Evolutionary conservation across 2,329 filamentous ascomycete species (phyloP).

Genomic region (Xylaria polymorpha): DNA sequence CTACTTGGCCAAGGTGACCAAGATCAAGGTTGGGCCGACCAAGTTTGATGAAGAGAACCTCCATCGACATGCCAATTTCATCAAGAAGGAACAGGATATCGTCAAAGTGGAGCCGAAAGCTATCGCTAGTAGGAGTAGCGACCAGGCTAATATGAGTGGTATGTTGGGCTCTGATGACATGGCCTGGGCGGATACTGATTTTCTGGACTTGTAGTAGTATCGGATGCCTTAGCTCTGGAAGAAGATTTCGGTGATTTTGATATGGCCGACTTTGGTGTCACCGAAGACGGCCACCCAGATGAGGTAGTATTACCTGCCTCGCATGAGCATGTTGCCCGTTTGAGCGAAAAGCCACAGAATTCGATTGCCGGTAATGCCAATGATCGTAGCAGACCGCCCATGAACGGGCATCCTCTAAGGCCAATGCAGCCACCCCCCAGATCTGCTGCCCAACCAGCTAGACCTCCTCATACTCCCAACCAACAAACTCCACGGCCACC

Average conservation of each 20-base stretch:
- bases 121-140: constrained; percentile 48
- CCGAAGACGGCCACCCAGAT: constrained; percentile 78
- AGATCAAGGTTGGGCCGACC: constrained; percentile 81
- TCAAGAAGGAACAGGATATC: constrained; percentile 65
- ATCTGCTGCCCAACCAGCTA: constrained; percentile 49
- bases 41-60: constrained; percentile 84
- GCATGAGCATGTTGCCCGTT: constrained; percentile 42
- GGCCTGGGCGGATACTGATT: constrained; percentile 51
- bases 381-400: constrained; percentile 46
- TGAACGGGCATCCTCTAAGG: constrained; percentile 40
- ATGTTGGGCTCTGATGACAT: constrained; percentile 58
- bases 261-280: constrained; percentile 78
- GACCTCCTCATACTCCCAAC: constrained; percentile 53
- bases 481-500: constrained; percentile 47
- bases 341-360: constrained; percentile 48
- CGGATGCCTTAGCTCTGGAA: constrained; percentile 49
- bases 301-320: constrained; percentile 72
- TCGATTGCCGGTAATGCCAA: constrained; percentile 40
- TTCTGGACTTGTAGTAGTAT: constrained; percentile 50
- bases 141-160: constrained; percentile 52
- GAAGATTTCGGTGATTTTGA: constrained; percentile 71
- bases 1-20: constrained; percentile 89
- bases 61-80: constrained; percentile 83
- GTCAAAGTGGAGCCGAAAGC: constrained; percentile 45
- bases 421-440: constrained; percentile 56